Base-by-base conservation (phyloP, 305 asterid genomes). In the Withania somnifera region DNA sequence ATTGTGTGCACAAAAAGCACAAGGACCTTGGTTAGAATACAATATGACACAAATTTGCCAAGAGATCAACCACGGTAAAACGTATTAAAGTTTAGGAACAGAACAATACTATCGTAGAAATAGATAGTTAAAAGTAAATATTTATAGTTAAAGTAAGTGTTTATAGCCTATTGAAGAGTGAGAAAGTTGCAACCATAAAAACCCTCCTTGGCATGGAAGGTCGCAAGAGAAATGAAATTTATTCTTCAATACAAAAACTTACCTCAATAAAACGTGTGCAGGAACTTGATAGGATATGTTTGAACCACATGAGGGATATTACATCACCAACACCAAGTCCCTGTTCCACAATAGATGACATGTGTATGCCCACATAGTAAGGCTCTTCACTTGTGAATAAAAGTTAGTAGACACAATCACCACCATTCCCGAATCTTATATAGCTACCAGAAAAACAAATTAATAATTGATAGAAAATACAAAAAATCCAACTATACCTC, bases 1-100 rank as follows among this genome's bases (percentile, higher is more conserved):
- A 92, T 93, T 95, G 94, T 95, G 99, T 67, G 99, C 99, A 83
- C 99, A 98, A 84, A 98, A 95, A 82, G 94, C 99, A 84, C 98
- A 94, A 38, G 98, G 98, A 84, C 99, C 99, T 75, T 95, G 99
- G 85, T 95, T 98, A 34, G 98, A 98, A 88, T 98, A 95, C 88
- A 94, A 77, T 98, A 95, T 95, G 89, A 95, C 85, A 81, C 99
- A 95, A 63, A 94, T 95, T 98, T 95, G 93, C 79, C 58, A 47
- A 47, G 79, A 73, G 36, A 73, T 73, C 38, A 73, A 84, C 22
- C 77, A 85, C 69, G 77, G 34, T 81, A 84, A 83, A 30, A 80
- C 36, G 66, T 82, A 56, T 26, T 28, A 50, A 54, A 52, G 32
- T 54, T 54, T 78, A 20, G 32, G 28, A 19, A 56, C 58, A 57